These are phyloP conservation scores for Olyra latifolia DNA, from an alignment of 176 grass and related monocot species.

Conservation along the genomic window DNA sequence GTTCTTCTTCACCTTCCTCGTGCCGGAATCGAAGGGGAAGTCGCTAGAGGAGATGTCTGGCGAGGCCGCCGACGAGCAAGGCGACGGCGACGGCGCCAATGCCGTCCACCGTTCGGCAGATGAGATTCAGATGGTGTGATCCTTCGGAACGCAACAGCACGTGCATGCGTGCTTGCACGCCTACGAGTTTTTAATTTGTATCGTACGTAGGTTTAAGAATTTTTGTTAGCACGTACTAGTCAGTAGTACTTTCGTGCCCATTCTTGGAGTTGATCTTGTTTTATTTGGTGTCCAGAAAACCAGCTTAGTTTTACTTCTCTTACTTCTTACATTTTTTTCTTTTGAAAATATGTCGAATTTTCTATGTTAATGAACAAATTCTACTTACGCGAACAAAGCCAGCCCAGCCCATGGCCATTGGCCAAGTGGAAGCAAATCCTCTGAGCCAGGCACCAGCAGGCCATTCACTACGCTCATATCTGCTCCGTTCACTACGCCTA, in stretches of 20 bases:
- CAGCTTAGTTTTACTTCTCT: neutral
- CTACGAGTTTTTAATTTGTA: neutral
- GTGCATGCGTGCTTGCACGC: neutral
- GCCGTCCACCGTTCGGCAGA: neutral
- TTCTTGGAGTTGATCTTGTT: neutral
- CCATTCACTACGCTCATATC: too few relatives aligned
- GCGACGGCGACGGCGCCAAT: neutral
- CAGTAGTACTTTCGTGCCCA: neutral
- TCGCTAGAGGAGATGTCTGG: conserved; percentile 62
- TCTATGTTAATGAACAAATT: too few relatives aligned
- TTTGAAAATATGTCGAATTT: too few relatives aligned
- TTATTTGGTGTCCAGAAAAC: too few relatives aligned
- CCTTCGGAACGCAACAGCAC: neutral
- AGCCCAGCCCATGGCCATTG: too few relatives aligned
- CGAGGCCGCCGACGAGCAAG: conserved; percentile 36
- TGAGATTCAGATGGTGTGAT: conserved; percentile 20
- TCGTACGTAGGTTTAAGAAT: neutral
- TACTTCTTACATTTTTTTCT: neutral
- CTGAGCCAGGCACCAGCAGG: too few relatives aligned
- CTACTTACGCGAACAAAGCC: too few relatives aligned
- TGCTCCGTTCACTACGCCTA: too few relatives aligned
- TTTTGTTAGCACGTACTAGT: neutral
- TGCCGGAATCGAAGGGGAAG: conserved; percentile 64
- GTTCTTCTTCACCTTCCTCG: conserved; percentile 49
- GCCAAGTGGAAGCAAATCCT: too few relatives aligned